Base-by-base conservation (phyloP, 495 filamentous ascomycete genomes). In the Trichoderma erinaceum region DNA sequence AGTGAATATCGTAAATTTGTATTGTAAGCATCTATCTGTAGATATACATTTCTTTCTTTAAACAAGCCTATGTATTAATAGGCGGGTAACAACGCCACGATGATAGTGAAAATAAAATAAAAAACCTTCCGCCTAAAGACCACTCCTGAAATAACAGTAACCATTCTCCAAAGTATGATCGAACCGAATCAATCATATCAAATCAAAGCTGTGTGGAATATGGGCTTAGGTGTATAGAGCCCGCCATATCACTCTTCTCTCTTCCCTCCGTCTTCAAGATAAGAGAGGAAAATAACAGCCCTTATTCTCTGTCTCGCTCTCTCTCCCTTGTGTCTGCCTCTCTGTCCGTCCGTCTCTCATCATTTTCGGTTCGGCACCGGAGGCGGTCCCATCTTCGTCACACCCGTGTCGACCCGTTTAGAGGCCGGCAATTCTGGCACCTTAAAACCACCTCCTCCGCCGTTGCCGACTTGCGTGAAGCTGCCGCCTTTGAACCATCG, bases 401-500 rank as follows among this genome's bases (percentile, higher is more conserved):
- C 78, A 3, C 84, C 84, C 1, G 79, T 84, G 71, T 86, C 81
- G 18, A 78, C 63, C 70, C 80, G 88, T 75, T 92, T 93, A 44
- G 77, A 78, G 4, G 86, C 81, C 48, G 89, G 89, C 41, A 89
- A 78, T 29, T 82, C 85, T 16, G 90, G 81, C 67, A 90, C 85
- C 69, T 87, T 82, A 73, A 82, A 84, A 23, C 5, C 35, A 0
- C 72, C 69, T 12, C 68, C 70, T 21, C 76, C 76, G 32, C 71
- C 29, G 68, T 83, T 80, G 18, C 90, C 90, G 67, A 97, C 86
- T 79, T 96, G 92, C 32, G 95, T 97, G 70, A 99, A 99, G 4
- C 93, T 95, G 3, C 95, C 96, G 27, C 92, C 90, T 74, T 92
- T 96, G 80, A 98, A 98, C 89, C 92, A 98, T 50, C 92, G 82